Evolutionary conservation across 2,329 filamentous ascomycete genomes (phyloP), one percentile per base, ranked within the genome.

Genomic region (Blastomyces percursus): DNA sequence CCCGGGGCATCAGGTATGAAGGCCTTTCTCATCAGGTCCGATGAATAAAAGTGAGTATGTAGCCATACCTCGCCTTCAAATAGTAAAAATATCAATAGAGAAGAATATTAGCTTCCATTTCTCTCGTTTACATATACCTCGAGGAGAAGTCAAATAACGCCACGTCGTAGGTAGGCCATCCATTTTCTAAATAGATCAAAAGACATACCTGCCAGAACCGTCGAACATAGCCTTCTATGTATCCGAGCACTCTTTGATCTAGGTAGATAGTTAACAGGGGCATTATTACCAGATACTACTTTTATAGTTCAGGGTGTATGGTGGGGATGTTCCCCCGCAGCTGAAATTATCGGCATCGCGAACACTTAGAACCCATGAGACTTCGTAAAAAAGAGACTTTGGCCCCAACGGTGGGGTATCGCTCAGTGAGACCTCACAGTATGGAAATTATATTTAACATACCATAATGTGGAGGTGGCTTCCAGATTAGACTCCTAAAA

Each of bases 381-480:
- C 1, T 46, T 8, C 21, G 5, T n/a, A 8, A 46, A 16, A 32
- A 6, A 6, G 11, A 55, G 35, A 11, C 35, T 19, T 55, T 21
- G 19, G 6, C 8, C 19, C 19, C 32, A 12, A 40, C 38, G 11
- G 14, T 6, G 30, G 30, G 1, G 7, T 40, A 19, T 12, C 19
- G 19, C 27, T 55, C 52, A n/a, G 19, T 16, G 19, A 55, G 21
- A 12, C 30, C 6, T 21, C 19, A 21, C 38, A 0, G 9, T 40
- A 55, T 32, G 21, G 6, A 4, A 21, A 38, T 32, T 2, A n/a
- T 55, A 55, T 27, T 58, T n/a, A 46, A 30, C 75, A 66, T 86
- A 96, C 93, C 93, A 74, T 89, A 96, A 73, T 96, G 90, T 68
- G 94, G 94, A 65, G 94, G 94, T 62, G 94, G 93, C 75, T 97